These are phyloP conservation scores for Saccharomycopsis olivae DNA, from an alignment of 805 yeast species.

Conservation along the genomic window DNA sequence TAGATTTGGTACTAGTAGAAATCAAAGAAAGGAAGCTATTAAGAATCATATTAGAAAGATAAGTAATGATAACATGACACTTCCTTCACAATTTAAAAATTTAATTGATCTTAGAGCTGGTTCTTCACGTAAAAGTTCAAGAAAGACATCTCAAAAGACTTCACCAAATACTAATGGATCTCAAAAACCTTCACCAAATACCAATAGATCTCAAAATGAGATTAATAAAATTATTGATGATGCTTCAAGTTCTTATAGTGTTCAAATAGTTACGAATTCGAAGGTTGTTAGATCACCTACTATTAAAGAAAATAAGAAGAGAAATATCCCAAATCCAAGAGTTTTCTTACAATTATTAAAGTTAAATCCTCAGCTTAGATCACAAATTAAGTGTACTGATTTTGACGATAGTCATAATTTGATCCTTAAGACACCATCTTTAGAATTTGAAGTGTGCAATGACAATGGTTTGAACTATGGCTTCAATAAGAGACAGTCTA, in stretches of 20 bases:
- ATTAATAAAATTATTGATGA: constrained; percentile 10
- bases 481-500: constrained; percentile 3
- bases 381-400: constrained; percentile 15
- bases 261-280: constrained; percentile 16
- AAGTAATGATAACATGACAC: constrained; percentile 4
- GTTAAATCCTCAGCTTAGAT: constrained; percentile 13
- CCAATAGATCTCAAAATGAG: constrained; percentile 1
- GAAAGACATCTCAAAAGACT: neutral
- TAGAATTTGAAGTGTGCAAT: constrained; percentile 6
- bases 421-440: constrained; percentile 5
- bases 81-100: constrained; percentile 8
- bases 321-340: neutral
- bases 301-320: neutral
- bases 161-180: neutral
- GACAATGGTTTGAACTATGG: constrained; percentile 17
- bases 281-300: constrained; percentile 8
- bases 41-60: constrained; percentile 10
- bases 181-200: neutral
- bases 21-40: constrained; percentile 10
- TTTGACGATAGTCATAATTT: constrained; percentile 2
- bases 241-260: constrained; percentile 12
- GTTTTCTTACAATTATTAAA: constrained; percentile 12
- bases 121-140: neutral
- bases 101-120: constrained; percentile 12
- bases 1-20: neutral